These are phyloP conservation scores for Aspergillus haitiensis DNA, from an alignment of 495 filamentous ascomycete genomes.

Conservation along the genomic window DNA sequence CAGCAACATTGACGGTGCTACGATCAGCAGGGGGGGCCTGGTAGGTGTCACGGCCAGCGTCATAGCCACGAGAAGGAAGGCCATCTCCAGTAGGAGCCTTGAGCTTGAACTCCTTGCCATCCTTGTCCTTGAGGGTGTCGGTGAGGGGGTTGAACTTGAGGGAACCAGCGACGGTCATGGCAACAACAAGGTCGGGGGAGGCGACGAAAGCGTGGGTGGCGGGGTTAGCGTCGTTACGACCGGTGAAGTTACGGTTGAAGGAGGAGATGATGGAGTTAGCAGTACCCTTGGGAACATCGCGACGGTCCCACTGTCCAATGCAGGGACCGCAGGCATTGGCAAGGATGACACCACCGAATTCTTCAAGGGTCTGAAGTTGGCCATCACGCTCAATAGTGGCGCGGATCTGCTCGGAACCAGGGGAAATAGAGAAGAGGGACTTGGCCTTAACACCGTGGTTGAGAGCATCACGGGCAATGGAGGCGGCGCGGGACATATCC, in stretches of 20 bases:
- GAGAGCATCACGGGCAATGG: slow-evolving; percentile 92
- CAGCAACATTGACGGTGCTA: slow-evolving; percentile 67
- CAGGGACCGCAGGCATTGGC: slow-evolving; percentile 92
- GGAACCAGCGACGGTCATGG: slow-evolving; percentile 84
- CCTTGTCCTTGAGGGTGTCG: slow-evolving; percentile 90
- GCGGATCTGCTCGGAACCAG: slow-evolving; percentile 96
- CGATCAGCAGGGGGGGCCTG: slow-evolving; percentile 91
- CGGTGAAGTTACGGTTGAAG: slow-evolving; percentile 99
- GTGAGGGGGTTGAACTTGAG: slow-evolving; percentile 97
- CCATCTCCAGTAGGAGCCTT: slow-evolving; percentile 75
- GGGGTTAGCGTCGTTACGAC: slow-evolving; percentile 98
- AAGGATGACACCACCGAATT: slow-evolving; percentile 93
- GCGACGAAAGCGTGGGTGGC: slow-evolving; percentile 98
- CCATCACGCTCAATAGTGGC: slow-evolving; percentile 94
- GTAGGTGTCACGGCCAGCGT: slow-evolving; percentile 93
- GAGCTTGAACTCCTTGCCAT: slow-evolving; percentile 95
- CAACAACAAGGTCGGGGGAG: slow-evolving; percentile 95
- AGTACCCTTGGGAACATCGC: slow-evolving; percentile 94
- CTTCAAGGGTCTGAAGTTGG: slow-evolving; percentile 93
- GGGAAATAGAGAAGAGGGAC: slow-evolving; percentile 90
- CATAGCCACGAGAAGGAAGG: slow-evolving; percentile 81
- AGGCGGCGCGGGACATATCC: slow-evolving; percentile 94
- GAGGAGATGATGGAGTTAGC: slow-evolving; percentile 95
- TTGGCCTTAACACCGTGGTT: slow-evolving; percentile 94
- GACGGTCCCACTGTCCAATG: slow-evolving; percentile 89